phyloP scores from a whole-genome alignment of 73 alveolate species.

The Stentor roeselii region DNA sequence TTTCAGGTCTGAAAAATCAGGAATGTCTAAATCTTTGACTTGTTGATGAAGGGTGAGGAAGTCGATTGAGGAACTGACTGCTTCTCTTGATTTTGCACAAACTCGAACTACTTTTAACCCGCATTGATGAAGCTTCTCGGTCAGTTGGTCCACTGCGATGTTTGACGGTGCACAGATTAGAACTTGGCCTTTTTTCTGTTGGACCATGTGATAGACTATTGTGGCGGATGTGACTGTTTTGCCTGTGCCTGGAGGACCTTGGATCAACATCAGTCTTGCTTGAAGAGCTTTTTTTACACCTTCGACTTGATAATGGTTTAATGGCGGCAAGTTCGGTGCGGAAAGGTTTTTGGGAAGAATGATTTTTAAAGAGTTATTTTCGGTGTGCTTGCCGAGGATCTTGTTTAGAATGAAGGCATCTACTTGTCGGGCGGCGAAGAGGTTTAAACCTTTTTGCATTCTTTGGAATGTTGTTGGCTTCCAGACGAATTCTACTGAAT shows the following conservation, averaged over 20 bases:
- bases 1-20: conserved; percentile 33
- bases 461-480: conserved; percentile 98
- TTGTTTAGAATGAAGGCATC: conserved; percentile 76
- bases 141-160: conserved; percentile 96
- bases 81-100: conserved; percentile 98
- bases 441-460: conserved; percentile 87
- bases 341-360: conserved; percentile 56
- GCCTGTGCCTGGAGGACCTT: conserved; percentile 99
- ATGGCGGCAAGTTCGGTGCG: conserved; percentile 95
- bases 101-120: conserved; percentile 76
- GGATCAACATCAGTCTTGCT: conserved; percentile 94
- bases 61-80: conserved; percentile 94
- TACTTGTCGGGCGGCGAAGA: conserved; percentile 62
- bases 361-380: conserved; percentile 62
- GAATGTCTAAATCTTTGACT: conserved; percentile 43
- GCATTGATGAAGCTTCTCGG: conserved; percentile 87
- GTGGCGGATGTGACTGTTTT: conserved; percentile 99
- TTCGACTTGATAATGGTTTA: conserved; percentile 83
- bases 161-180: conserved; percentile 99
- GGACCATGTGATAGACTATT: conserved; percentile 95
- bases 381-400: conserved; percentile 86
- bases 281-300: conserved; percentile 58
- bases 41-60: conserved; percentile 80
- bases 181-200: conserved; percentile 84
- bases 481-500: conserved; percentile 96